A percentile compares a stretch with the other conserved stretches of the same genome.
These are phyloP conservation scores for Arbutus unedo DNA, from an alignment of 148 eudicot species.

Conservation along the genomic window DNA sequence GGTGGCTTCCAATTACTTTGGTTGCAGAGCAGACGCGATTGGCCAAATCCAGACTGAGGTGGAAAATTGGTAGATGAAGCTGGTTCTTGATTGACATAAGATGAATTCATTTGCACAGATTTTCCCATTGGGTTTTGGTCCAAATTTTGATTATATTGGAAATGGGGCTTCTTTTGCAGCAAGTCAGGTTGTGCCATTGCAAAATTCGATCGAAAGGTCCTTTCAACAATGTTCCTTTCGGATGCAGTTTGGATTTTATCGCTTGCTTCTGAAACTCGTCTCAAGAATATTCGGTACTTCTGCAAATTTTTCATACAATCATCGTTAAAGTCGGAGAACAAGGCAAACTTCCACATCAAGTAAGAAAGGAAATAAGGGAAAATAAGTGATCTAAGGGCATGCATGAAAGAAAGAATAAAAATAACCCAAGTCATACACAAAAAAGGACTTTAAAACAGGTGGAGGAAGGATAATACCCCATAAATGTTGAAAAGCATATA, in stretches of 20 bases:
- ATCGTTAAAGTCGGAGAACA: not conserved
- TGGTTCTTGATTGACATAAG: not conserved
- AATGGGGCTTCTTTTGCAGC: not conserved
- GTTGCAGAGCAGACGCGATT: not conserved
- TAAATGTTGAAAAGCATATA: too few species aligned
- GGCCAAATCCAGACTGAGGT: not conserved
- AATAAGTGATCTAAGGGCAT: too few species aligned
- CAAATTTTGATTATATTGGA: not conserved
- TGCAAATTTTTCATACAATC: slow-evolving; percentile 18
- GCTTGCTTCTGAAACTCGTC: slow-evolving; percentile 32
- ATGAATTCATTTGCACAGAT: not conserved
- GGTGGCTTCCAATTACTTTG: not conserved
- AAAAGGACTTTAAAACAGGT: not conserved
- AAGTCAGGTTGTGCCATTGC: not conserved
- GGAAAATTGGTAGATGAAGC: not conserved
- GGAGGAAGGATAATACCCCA: too few species aligned
- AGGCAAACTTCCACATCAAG: too few species aligned
- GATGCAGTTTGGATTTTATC: slow-evolving; percentile 8
- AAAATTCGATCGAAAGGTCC: slow-evolving; percentile 7
- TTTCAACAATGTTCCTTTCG: not conserved
- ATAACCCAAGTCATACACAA: not conserved
- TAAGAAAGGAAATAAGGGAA: too few species aligned
- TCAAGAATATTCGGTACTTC: slow-evolving; percentile 63
- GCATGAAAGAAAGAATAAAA: not conserved
- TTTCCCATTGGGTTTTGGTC: not conserved